These are phyloP conservation scores for Paracorniculantispora psalliotae DNA, from an alignment of 2,329 filamentous ascomycete genomes.

Conservation along the genomic window DNA sequence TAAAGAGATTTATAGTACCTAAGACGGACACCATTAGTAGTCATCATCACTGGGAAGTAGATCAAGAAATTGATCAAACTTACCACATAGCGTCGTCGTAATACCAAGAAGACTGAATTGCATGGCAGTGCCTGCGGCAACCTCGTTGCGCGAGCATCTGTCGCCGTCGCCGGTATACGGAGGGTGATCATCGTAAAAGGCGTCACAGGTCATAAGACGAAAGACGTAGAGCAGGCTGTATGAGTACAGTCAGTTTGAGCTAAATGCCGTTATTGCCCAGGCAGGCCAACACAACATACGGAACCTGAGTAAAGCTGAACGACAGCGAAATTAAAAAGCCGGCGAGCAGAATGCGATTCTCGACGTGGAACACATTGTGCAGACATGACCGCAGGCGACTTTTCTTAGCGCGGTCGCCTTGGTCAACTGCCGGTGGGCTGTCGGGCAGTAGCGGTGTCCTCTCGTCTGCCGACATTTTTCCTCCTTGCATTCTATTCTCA, in stretches of 20 bases:
- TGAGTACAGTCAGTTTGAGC: not conserved
- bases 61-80: not conserved
- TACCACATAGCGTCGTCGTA: constrained; percentile 62
- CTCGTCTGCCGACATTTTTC: constrained; percentile 6
- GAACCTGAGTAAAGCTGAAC: constrained; percentile 46
- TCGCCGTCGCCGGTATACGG: constrained; percentile 43
- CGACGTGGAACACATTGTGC: constrained; percentile 22
- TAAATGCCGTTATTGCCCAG: constrained; percentile 12
- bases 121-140: constrained; percentile 59
- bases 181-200: constrained; percentile 58
- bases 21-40: not conserved
- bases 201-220: constrained; percentile 66
- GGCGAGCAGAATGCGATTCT: constrained; percentile 49
- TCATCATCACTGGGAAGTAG: not conserved
- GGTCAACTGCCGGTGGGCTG: not conserved
- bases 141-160: constrained; percentile 55
- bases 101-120: constrained; percentile 62
- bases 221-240: constrained; percentile 57
- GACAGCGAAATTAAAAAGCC: constrained; percentile 55
- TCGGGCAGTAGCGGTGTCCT: constrained; percentile 8
- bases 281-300: constrained; percentile 30
- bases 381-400: constrained; percentile 17
- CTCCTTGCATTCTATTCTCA: not conserved
- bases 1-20: constrained; percentile 58
- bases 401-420: not conserved